Base-by-base conservation (phyloP, 2,329 filamentous ascomycete genomes). In the Stenocarpella maydis region DNA sequence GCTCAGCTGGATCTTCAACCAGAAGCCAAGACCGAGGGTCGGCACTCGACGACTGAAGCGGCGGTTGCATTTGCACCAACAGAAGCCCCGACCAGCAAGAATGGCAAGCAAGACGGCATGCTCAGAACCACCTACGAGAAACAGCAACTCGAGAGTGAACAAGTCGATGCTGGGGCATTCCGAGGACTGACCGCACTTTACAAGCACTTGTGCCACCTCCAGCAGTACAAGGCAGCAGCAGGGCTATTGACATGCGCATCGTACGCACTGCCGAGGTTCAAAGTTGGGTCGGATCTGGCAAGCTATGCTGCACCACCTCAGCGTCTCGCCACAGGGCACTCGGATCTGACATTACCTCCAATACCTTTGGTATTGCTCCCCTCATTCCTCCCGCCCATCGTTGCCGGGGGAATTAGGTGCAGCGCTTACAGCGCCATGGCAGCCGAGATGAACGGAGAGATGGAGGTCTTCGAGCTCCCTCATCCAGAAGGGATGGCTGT, bases 401-500 rank as follows among this genome's bases (percentile, higher is more conserved):
- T 63, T 10, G 14, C 14, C 43, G 14, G 37, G 5, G 58, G 43
- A 12, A 49, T 63, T 28, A 34, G 58, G n/a, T 41, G 58, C 7
- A 49, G 58, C 47, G 41, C 41, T 2, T 63, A 49, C 43, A 63
- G 28, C 9, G 28, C 28, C 12, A 28, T 63, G 7, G 58, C 43
- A 3, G 14, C 43, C 15, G 43, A 47, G 14, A 63, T 63, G 58
- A 24, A 26, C 14, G 43, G 28, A 1, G 43, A 63, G 28, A 63
- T 28, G n/a, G 58, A 49, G 3, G n/a, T 63, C 0, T 63, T 49
- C 28, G 58, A 63, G 58, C 58, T 63, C 2, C 58, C 58, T 5
- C 58, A 63, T 3, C 58, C 58, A 2, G 28, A 49, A 14, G 58
- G 43, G 28, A n/a, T 63, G 7, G 58, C 58, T 12, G n/a, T 63